Base-by-base conservation (phyloP, 2,329 filamentous ascomycete genomes). In the Colletotrichum phormii region DNA sequence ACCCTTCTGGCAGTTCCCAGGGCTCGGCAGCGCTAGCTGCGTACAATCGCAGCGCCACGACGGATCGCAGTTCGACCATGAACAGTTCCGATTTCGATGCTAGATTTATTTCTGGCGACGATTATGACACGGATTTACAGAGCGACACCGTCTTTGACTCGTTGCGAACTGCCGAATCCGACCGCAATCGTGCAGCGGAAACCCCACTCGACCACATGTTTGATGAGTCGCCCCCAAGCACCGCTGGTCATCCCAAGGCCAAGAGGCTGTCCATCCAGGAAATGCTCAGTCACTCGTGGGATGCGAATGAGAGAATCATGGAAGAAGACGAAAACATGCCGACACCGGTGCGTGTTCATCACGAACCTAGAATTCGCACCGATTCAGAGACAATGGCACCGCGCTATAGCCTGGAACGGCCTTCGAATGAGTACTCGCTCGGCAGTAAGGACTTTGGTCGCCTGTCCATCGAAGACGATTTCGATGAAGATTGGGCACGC, bases 91-190 rank as follows among this genome's bases (percentile, higher is more conserved):
- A 95, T 77, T 88, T 89, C 78, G 92, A 94, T 72, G 85, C 85
- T 74, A 89, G 90, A 76, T 88, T 91, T 76, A 85, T 84, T n/a
- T 94, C 90, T 12, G 89, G 89, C 26, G 93, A 95, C 71, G 93
- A 95, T 67, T 92, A 94, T 77, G 93, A 95, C 77, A 91, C 90
- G n/a, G 93, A 95, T 79, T 90, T 92, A 78, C 92, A 91, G 82
- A 95, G 93, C 80, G 93, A 95, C 77, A 94, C 91, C 22, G 87
- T 93, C 68, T 95, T 91, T 81, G 94, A 95, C 83, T 95, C 93
- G 35, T 83, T 95, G 76, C 91, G 92, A 65, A 95, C 93, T 18
- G 87, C 89, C 72, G 91, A 89, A 51, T 94, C 93, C 11, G 88
- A 89, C 74, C 92, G 91, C 74, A 87, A 89, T 66, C 89, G 91